phyloP scores from a whole-genome alignment of 2,329 filamentous ascomycete genomes.

The Epichloe coenophiala region DNA sequence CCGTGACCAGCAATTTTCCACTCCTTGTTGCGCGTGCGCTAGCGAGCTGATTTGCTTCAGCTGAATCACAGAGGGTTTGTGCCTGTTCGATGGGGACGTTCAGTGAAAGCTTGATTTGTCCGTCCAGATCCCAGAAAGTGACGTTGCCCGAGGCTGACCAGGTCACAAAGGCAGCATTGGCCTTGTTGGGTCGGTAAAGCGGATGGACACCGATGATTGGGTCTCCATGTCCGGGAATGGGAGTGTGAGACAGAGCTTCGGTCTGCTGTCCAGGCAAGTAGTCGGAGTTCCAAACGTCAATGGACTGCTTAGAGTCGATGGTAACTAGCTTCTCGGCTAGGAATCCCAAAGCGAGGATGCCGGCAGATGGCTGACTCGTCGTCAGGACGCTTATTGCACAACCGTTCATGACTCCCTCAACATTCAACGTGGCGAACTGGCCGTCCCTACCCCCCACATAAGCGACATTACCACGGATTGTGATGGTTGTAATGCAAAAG shows the following conservation, averaged over 20 bases:
- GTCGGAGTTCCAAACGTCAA: constrained; percentile 49
- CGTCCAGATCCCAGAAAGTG: constrained; percentile 69
- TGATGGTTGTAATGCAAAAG: constrained; percentile 56
- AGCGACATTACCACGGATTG: constrained; percentile 42
- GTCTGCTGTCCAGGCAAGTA: constrained; percentile 27
- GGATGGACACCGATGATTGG: constrained; percentile 60
- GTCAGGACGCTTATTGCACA: constrained; percentile 25
- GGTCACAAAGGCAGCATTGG: constrained; percentile 66
- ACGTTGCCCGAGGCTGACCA: constrained; percentile 76
- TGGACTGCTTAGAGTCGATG: constrained; percentile 61
- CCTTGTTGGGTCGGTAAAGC: constrained; percentile 44
- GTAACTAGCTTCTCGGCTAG: constrained; percentile 55
- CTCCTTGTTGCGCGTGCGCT: constrained; percentile 46
- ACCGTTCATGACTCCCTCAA: constrained; percentile 34
- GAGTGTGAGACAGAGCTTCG: constrained; percentile 31
- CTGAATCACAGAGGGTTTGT: constrained; percentile 34
- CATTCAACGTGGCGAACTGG: constrained; percentile 38
- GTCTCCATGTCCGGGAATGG: constrained; percentile 49
- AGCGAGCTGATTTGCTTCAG: constrained; percentile 43
- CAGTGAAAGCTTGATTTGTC: constrained; percentile 50
- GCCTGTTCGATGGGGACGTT: constrained; percentile 56
- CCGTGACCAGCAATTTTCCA: constrained; percentile 59
- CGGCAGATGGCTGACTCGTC: constrained; percentile 23
- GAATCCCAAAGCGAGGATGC: constrained; percentile 56
- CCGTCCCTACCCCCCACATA: constrained; percentile 62